Percentiles rank a stretch among this genome's conserved stretches.
Conservation (phyloP, 1,139 yeast genomes). For the Yamadazyma triangularis region DNA sequence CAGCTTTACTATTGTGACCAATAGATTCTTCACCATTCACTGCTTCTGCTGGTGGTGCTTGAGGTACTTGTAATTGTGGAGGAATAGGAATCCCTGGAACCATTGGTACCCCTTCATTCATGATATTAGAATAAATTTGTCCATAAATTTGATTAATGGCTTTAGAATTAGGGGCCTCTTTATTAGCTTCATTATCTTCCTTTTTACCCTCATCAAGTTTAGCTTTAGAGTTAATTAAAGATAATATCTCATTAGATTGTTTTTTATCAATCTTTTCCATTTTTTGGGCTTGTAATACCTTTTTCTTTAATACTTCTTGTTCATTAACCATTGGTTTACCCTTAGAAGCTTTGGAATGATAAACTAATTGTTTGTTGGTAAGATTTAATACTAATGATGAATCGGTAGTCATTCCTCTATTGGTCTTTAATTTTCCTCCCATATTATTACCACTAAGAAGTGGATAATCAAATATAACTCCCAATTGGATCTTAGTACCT, state of each 20-base stretch:
- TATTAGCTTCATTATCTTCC: too few relatives aligned
- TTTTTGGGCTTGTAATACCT: conserved; percentile 10
- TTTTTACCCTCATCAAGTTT: conserved; percentile 2
- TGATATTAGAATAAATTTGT: conserved; percentile 41
- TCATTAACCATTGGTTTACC: conserved; percentile 29
- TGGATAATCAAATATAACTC: conserved; percentile 79
- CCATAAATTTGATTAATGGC: conserved; percentile 49
- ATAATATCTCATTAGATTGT: conserved; percentile 31
- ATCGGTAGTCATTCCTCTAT: conserved; percentile 81
- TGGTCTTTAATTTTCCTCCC: conserved; percentile 71
- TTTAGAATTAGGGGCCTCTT: conserved; percentile 21
- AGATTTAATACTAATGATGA: conserved; percentile 79
- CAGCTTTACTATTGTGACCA: conserved; percentile 2
- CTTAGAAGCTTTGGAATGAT: conserved; percentile 66
- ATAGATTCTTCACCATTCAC: neutral
- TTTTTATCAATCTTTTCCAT: conserved; percentile 7
- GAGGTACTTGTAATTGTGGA: conserved; percentile 6
- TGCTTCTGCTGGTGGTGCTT: neutral
- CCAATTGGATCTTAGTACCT: conserved; percentile 56
- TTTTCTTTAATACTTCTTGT: conserved; percentile 21
- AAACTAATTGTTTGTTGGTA: conserved; percentile 67
- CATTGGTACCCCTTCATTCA: conserved; percentile 30
- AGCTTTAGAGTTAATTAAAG: conserved; percentile 11
- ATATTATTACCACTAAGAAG: conserved; percentile 78
- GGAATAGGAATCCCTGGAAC: conserved; percentile 20